Conservation (phyloP, 495 filamentous ascomycete species). For the Trypethelium eluteriae region DNA sequence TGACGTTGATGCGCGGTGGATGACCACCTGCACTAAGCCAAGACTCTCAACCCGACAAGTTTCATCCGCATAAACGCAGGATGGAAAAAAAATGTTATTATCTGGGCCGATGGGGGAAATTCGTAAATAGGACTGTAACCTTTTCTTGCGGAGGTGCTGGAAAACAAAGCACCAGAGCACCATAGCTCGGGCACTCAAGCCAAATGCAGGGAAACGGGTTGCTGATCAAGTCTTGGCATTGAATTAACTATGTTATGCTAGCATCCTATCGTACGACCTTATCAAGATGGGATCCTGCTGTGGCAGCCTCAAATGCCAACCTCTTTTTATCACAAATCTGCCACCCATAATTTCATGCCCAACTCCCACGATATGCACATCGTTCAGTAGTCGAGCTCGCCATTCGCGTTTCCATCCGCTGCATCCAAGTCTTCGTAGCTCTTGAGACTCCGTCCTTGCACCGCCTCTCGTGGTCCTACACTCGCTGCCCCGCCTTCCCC, state of each 20-base stretch:
- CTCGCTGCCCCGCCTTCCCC: constrained; percentile 55
- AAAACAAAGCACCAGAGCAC: too few species aligned
- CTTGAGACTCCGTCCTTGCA: constrained; percentile 82
- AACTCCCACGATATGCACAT: background rate
- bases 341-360: background rate
- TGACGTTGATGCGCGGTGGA: too few species aligned
- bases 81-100: too few species aligned
- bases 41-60: too few species aligned
- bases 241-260: background rate
- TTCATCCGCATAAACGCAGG: too few species aligned
- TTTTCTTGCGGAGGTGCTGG: too few species aligned
- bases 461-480: constrained; percentile 74
- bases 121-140: too few species aligned
- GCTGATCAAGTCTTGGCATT: background rate
- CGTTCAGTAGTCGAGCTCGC: constrained; percentile 55
- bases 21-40: too few species aligned
- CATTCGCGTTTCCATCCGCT: constrained; percentile 45
- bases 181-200: too few species aligned
- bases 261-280: background rate
- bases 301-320: background rate
- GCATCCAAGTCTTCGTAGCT: constrained; percentile 97
- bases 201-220: too few species aligned
- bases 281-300: background rate
- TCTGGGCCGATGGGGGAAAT: too few species aligned
- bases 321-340: background rate